Base-by-base conservation (phyloP, 495 filamentous ascomycete genomes). In the Clohesyomyces aquaticus region DNA sequence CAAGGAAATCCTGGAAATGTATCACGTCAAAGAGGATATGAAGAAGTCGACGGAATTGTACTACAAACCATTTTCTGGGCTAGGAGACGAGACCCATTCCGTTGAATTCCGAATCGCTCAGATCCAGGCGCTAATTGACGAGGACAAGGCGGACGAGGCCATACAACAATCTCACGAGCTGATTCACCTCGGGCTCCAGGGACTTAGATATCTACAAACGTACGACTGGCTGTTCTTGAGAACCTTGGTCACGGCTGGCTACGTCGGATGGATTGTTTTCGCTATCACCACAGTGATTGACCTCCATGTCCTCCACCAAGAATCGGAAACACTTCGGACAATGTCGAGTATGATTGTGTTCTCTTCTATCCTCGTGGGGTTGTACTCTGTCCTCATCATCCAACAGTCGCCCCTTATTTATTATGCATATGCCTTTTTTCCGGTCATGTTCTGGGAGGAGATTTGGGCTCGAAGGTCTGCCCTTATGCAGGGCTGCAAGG, bases 141-240 rank as follows among this genome's bases (percentile, higher is more conserved):
- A 76, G 21, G 87, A 84, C 8, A 75, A 80, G 16, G 88, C 87
- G 57, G 83, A 92, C 46, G 81, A 85, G 61, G 90, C 92, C 0
- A 96, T 98, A 68, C 74, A 80, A 52, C 81, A 88, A 59, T 91
- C 89, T 11, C 84, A 86, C 12, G 84, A 87, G 6, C 77, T 98
- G 12, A 88, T 97, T 58, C 83, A 87, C 59, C 74, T 87, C 18
- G 90, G 87, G 4, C 81, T 98, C 1, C 85, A 91, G 58, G 95
- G 95, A 22, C 80, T 99, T 42, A 84, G 94, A 42, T 99, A 99
- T 72, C 82, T 98, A 27, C 95, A 99, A 73, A 98, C 91, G 0
- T 91, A 91, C 66, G 94, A 99, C 76, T 99, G 95, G 95, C 81
- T 98, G n/a, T 98, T 99, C 78, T 75, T 99, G 32, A 82, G 95